Percentiles rank a stretch among this genome's conserved stretches.
Conservation (phyloP, 2,329 filamentous ascomycete genomes). For the Phoma herbarum region DNA sequence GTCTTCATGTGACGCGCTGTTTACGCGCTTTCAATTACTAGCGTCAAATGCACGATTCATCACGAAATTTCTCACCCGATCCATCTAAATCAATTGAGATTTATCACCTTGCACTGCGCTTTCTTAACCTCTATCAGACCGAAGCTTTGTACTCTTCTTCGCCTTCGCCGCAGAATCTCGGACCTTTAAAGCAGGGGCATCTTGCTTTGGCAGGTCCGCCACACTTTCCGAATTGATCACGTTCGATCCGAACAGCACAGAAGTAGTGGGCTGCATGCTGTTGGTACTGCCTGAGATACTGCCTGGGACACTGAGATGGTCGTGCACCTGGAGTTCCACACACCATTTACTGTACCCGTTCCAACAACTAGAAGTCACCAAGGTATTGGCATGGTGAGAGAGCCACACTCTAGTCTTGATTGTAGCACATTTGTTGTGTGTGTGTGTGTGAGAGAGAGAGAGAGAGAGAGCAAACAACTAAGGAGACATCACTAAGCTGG, state of each 20-base stretch:
- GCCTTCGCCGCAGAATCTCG: not conserved
- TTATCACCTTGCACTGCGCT: not conserved
- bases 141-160: not conserved
- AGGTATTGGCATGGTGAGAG: too few species aligned
- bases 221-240: not conserved
- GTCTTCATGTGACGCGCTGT: constrained; percentile 18
- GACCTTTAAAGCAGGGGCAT: not conserved
- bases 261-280: not conserved
- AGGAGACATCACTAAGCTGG: too few species aligned
- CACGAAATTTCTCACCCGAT: not conserved
- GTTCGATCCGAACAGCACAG: not conserved
- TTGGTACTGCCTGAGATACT: not conserved
- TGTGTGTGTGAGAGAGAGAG: too few species aligned
- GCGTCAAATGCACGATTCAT: not conserved
- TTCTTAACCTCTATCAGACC: too few species aligned
- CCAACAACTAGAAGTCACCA: too few species aligned
- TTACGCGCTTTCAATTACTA: constrained; percentile 8
- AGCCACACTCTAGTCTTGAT: too few species aligned
- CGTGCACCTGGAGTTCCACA: too few species aligned
- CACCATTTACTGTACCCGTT: too few species aligned
- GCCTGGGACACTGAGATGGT: not conserved
- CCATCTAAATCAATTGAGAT: not conserved
- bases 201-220: not conserved
- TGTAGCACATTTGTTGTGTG: too few species aligned
- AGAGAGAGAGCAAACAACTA: too few species aligned